Base-by-base conservation (phyloP, 306 rosid species). In the Prinsepia uniflora region DNA sequence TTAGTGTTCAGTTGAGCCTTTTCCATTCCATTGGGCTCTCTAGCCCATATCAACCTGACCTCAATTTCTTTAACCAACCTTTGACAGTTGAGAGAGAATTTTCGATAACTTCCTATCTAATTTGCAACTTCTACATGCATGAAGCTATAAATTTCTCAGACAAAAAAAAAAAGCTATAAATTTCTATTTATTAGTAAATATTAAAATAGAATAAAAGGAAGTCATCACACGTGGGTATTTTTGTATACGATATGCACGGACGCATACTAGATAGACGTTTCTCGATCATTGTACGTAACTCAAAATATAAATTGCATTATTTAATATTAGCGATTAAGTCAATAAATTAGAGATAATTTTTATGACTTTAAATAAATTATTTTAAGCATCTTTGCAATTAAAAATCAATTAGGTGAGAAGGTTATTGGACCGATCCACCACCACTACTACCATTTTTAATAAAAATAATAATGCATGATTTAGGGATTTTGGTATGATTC, bases 311-410 rank as follows among this genome's bases (percentile, higher is more conserved):
- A 18, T 53, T 50, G 60, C 14, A 67, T 10, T 55, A 58, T 24
- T 57, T n/a, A 58, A 55, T 41, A 59, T 68, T 58, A 36, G 56
- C 46, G 15, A 14, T 36, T 22, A 22, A 41, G 70, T 68, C 74
- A 68, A 50, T 68, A 30, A 30, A 30, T 24, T 60, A 61, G 42
- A 42, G 48, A 39, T 59, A 58, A 30, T n/a, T 48, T 42, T 43
- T 36, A 44, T 8, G 10, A 46, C 46, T 67, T 14, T 15, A 45
- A 22, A 10, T 52, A 41, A 12, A 30, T 30, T 72, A 59, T 24
- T 67, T 39, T 39, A 70, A 72, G 60, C 53, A 67, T 75, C 56
- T 70, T 67, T 71, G 73, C 70, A 58, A 70, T 72, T 78, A 24
- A 36, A 53, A 67, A 59, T 34, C 24, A 24, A 61, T 69, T 43